phyloP scores from a whole-genome alignment of 805 yeast species.

The Nakazawaea ernobii region DNA sequence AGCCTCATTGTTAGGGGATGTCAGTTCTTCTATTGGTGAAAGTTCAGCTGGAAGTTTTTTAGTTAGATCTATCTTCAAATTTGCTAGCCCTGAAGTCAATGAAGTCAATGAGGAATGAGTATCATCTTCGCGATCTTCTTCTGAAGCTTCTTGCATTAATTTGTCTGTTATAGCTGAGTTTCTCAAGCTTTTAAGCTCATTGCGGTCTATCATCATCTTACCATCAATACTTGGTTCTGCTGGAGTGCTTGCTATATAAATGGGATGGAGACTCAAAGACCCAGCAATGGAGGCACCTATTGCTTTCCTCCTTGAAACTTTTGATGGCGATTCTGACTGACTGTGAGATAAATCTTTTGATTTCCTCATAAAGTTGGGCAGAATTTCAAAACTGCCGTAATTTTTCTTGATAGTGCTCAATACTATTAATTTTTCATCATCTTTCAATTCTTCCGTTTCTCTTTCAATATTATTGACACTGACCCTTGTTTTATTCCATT shows the following conservation, averaged over 20 bases:
- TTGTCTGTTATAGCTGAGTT: slow-evolving; percentile 18
- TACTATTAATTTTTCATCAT: not conserved
- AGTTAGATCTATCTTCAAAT: slow-evolving; percentile 24
- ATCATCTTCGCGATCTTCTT: slow-evolving; percentile 23
- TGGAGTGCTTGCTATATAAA: slow-evolving; percentile 22
- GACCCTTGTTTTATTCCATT: slow-evolving; percentile 1
- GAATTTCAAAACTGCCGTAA: not conserved
- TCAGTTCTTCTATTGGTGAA: slow-evolving; percentile 19
- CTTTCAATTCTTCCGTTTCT: not conserved
- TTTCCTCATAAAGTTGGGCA: slow-evolving; percentile 3
- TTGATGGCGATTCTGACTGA: slow-evolving; percentile 1
- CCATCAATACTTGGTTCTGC: not conserved
- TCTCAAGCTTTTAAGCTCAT: slow-evolving; percentile 12
- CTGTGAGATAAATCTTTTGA: not conserved
- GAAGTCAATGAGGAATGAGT: slow-evolving; percentile 2
- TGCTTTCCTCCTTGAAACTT: slow-evolving; percentile 8
- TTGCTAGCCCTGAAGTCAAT: not conserved
- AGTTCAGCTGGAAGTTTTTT: slow-evolving; percentile 23
- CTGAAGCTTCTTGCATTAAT: slow-evolving; percentile 29
- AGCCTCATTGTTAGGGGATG: not conserved
- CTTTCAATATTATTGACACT: not conserved
- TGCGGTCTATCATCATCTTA: slow-evolving; percentile 6
- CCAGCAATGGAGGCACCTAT: slow-evolving; percentile 7
- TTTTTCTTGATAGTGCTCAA: slow-evolving; percentile 5
- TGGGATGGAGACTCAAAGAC: slow-evolving; percentile 20